Evolutionary conservation across 148 eudicot species (phyloP).

Genomic region (Nepenthes mirabilis): DNA sequence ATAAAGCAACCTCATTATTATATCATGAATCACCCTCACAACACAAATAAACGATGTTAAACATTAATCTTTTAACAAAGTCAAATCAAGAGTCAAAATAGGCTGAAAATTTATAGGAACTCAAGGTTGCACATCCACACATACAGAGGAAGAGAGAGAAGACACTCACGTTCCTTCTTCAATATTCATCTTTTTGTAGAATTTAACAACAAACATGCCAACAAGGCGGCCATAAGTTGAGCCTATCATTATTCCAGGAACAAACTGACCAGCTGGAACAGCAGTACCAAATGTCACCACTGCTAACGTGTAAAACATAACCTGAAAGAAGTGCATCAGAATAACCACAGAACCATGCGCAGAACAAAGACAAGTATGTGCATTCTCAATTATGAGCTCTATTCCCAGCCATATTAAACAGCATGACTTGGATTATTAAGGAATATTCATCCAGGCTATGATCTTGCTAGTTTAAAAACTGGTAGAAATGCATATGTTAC

Average conservation of each 20-base stretch:
- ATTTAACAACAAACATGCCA: conserved; percentile 93
- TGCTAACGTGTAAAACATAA: conserved; percentile 85
- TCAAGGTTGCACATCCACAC: neutral
- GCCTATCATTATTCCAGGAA: conserved; percentile 98
- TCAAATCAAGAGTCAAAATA: neutral
- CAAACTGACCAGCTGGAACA: conserved; percentile 99
- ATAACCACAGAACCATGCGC: conserved; percentile 3
- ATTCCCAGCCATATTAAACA: neutral
- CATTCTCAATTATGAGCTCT: neutral
- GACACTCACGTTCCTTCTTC: conserved; percentile 97
- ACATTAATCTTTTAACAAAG: no score
- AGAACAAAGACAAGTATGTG: neutral
- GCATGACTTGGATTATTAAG: no score
- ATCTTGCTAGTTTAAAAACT: no score
- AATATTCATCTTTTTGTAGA: conserved; percentile 84
- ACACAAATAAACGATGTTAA: no score
- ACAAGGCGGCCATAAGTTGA: conserved; percentile 99
- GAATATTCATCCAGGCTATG: no score
- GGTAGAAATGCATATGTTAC: no score
- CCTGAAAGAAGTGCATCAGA: conserved; percentile 25
- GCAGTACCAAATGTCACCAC: conserved; percentile 97
- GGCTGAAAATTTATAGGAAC: neutral
- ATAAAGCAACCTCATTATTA: no score
- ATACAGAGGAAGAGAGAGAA: conserved; percentile 5
- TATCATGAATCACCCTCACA: no score